Base-by-base conservation (phyloP, 2,329 filamentous ascomycete genomes). In the Talaromyces sp. region DNA sequence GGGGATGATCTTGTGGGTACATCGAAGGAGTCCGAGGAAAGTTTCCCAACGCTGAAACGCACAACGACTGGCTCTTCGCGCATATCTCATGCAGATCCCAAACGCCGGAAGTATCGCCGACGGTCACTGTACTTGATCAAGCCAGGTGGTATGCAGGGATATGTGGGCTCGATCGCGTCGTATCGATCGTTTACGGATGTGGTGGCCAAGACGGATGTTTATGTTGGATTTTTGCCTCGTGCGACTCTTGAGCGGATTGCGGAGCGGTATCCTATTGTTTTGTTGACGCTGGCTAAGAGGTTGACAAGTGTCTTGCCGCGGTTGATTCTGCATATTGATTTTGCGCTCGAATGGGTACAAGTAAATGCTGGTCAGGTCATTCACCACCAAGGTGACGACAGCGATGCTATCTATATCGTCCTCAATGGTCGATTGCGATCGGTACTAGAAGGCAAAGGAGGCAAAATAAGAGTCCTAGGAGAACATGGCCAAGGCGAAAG, bases 401-500 rank as follows among this genome's bases (percentile, higher is more conserved):
- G 94, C 67, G 94, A 99, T 72, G 93, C 95, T 1, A 99, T 99
- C 40, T 99, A 97, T 67, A 92, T 99, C 61, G 94, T 99, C 1
- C 81, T 99, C 15, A 99, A 99, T 65, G 94, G 94, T 9, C 89
- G 94, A 15, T 75, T 99, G 17, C 84, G 95, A 57, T 83, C 93
- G 0, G 89, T 99, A 0, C 83, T 91, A 60, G 92, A 97, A 65
- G 85, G 85, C 13, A 85, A 88, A 48, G 88, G 89, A 62, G 91
- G 91, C 0, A 88, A 88, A 2, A 88, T 96, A 76, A 88, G 87
- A 46, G 91, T 96, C 11, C 84, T 91, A 53, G 93, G 91, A 11
- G 95, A 99, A 71, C 97, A 89, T 67, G 94, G 94, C 3, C 94
- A 99, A 74, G 95, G 95, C 8, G 95, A 99, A 70, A 99, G 94